These are phyloP conservation scores for Pestalotiopsis sp. DNA, from an alignment of 2,329 filamentous ascomycete genomes.

Conservation along the genomic window DNA sequence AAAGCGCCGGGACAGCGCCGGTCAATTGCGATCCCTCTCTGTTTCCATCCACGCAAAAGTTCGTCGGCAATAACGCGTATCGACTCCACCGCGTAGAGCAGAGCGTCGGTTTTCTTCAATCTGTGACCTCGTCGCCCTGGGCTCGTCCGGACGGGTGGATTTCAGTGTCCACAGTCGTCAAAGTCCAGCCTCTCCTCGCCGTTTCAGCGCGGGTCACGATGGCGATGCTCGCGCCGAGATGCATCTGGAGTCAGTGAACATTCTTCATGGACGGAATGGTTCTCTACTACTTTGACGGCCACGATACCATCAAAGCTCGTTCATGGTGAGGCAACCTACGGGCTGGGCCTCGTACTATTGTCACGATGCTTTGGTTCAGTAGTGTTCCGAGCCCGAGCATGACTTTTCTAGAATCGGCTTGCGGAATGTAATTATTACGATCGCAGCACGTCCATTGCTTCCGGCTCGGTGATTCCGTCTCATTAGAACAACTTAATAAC, in stretches of 20 bases:
- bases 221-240: not conserved
- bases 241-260: not conserved
- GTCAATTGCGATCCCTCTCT: constrained; percentile 1
- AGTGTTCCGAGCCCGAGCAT: not conserved
- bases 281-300: not conserved
- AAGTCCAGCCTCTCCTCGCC: not conserved
- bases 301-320: not conserved
- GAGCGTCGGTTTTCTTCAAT: constrained; percentile 5
- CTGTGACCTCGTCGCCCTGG: constrained; percentile 10
- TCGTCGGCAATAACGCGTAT: constrained; percentile 7
- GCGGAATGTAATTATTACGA: not conserved
- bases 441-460: not conserved
- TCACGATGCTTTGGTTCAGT: not conserved
- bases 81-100: constrained; percentile 7
- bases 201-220: constrained; percentile 5
- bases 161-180: constrained; percentile 9
- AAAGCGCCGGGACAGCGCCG: constrained; percentile 12
- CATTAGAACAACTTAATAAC: not conserved
- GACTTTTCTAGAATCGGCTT: not conserved
- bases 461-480: not conserved
- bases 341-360: not conserved
- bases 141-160: constrained; percentile 1
- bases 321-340: not conserved
- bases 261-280: not conserved
- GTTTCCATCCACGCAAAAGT: constrained; percentile 1